Evolutionary conservation across 257 asterid species (phyloP), one percentile per base, ranked within the genome.

Genomic region (Prunella vulgaris): DNA sequence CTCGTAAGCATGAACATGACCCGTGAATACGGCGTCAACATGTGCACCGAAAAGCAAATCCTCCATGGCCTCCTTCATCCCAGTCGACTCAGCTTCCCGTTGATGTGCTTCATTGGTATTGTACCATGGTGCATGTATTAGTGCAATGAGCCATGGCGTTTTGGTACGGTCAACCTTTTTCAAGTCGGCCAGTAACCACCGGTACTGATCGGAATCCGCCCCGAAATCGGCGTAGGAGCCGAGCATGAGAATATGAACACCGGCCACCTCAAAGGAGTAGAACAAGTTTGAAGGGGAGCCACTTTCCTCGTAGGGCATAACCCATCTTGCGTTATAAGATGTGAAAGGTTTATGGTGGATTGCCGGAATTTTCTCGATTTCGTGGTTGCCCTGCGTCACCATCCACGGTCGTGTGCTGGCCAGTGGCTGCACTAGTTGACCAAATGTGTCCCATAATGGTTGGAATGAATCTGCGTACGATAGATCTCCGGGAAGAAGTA

Each of bases 381-480:
- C 99, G 69, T 93, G 99, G 86, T 93, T 90, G 27, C 99, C 99
- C 5, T 87, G 86, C 2, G 96, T 90, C 53, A 87, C 97, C 99
- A 93, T 93, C 99, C 97, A 93, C 0, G 97, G 96, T 52, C 96
- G 80, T 2, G 24, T 15, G 78, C 96, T 86, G 0, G 97, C 88
- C 3, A 83, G 76, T 0, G 87, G 85, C 77, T 90, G 84, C 38
- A 88, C 94, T 61, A 90, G 15, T 0, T 80, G 79, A 1, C 97
- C 99, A 24, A 86, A 93, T 0, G 88, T 81, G 80, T 93, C 99
- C 97, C 99, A 93, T 0, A 7, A 4, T 0, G 83, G 82, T 21
- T 93, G 97, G 53, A 1, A 0, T 0, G 24, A 18, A 42, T 92
- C 97, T 0, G 98, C 97, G 1, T 92, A 92, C 0, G 98, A 84